A percentile compares a stretch with the other conserved stretches of the same genome.
phyloP scores from a whole-genome alignment of 257 asterid genomes.

The Thymus quinquecostatus region DNA sequence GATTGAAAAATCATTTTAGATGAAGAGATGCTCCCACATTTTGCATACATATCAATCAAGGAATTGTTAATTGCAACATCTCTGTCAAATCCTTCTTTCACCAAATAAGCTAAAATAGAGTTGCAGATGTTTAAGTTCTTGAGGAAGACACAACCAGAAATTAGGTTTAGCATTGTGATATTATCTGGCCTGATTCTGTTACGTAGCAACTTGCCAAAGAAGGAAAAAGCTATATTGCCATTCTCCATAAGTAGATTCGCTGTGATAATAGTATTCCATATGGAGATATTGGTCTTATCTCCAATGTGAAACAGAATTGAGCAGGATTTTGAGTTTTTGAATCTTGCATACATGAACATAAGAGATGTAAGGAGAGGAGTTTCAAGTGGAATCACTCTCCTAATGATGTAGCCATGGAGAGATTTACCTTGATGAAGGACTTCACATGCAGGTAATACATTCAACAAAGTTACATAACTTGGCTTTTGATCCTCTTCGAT shows the following conservation, averaged over 20 bases:
- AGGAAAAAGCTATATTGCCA: slow-evolving; percentile 38
- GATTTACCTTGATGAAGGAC: slow-evolving; percentile 50
- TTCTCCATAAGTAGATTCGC: slow-evolving; percentile 41
- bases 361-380: slow-evolving; percentile 63
- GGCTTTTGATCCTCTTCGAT: slow-evolving; percentile 44
- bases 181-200: slow-evolving; percentile 43
- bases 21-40: slow-evolving; percentile 50
- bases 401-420: slow-evolving; percentile 49
- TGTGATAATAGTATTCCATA: slow-evolving; percentile 66
- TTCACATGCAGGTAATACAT: slow-evolving; percentile 50
- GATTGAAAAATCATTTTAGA: slow-evolving; percentile 50
- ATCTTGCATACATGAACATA: slow-evolving; percentile 61
- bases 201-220: slow-evolving; percentile 45
- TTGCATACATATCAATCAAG: slow-evolving; percentile 55
- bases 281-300: slow-evolving; percentile 49
- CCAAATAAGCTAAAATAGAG: slow-evolving; percentile 44
- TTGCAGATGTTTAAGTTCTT: slow-evolving; percentile 43
- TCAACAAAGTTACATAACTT: slow-evolving; percentile 57
- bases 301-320: slow-evolving; percentile 45
- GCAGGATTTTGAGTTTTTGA: slow-evolving; percentile 38
- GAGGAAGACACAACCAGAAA: slow-evolving; percentile 53
- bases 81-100: slow-evolving; percentile 48
- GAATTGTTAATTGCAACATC: slow-evolving; percentile 46
- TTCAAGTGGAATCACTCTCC: slow-evolving; percentile 40
- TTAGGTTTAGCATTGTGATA: slow-evolving; percentile 52